phyloP scores from a whole-genome alignment of 2,329 filamentous ascomycete genomes.

The Atkinsonella texensis region DNA sequence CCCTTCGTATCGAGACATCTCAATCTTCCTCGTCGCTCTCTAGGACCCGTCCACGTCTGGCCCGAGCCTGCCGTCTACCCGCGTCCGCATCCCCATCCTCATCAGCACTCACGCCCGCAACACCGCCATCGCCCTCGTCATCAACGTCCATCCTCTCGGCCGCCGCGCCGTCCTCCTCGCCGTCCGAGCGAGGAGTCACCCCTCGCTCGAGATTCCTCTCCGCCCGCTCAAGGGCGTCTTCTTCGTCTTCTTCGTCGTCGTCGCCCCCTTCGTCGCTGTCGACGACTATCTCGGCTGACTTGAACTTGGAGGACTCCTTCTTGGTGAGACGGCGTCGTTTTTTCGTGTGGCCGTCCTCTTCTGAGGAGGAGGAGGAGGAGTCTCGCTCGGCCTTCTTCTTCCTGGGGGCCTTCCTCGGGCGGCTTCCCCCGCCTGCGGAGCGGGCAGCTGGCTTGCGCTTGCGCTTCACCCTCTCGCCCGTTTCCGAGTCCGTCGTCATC shows the following conservation, averaged over 20 bases:
- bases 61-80: slow-evolving; percentile 27
- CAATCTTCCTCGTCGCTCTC: slow-evolving; percentile 17
- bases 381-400: slow-evolving; percentile 34
- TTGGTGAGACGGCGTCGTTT: slow-evolving; percentile 50
- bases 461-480: slow-evolving; percentile 67
- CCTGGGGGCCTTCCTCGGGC: slow-evolving; percentile 37
- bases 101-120: slow-evolving; percentile 28
- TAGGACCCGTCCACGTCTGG: slow-evolving; percentile 38
- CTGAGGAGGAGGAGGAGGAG: slow-evolving; percentile 32
- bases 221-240: slow-evolving; percentile 33
- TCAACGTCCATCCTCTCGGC: slow-evolving; percentile 44
- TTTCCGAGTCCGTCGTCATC: slow-evolving; percentile 69
- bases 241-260: slow-evolving; percentile 26
- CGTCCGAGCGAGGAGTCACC: slow-evolving; percentile 24
- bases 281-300: slow-evolving; percentile 73
- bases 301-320: slow-evolving; percentile 53
- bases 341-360: slow-evolving; percentile 37
- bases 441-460: slow-evolving; percentile 49
- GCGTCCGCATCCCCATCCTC: slow-evolving; percentile 32
- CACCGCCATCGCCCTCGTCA: slow-evolving; percentile 22
- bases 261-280: slow-evolving; percentile 51
- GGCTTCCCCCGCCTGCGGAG: slow-evolving; percentile 27
- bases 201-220: slow-evolving; percentile 28
- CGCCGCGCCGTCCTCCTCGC: slow-evolving; percentile 23
- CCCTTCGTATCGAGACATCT: no score